Conservation (phyloP, 2,329 filamentous ascomycete genomes). For the Mollisia scopiformis region DNA sequence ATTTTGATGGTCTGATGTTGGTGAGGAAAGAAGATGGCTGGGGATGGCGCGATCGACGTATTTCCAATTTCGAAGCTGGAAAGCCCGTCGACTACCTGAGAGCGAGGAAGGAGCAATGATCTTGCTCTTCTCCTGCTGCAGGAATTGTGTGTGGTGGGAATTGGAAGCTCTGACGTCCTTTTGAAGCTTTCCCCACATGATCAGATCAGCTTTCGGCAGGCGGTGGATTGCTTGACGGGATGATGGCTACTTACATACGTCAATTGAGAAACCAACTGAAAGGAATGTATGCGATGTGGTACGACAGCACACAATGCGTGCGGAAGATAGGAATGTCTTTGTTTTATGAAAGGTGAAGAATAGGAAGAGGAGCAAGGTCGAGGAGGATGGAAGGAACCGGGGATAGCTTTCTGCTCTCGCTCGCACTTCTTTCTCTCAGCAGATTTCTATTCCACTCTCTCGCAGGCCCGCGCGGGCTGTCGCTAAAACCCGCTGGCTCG, state of each 20-base stretch:
- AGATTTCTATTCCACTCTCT: neutral
- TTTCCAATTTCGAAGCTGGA: neutral
- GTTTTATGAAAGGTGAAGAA: conserved; percentile 1
- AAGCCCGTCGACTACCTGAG: neutral
- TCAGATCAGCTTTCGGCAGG: conserved; percentile 8
- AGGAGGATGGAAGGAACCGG: neutral
- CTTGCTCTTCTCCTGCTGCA: neutral
- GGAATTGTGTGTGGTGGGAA: neutral
- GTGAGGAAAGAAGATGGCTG: conserved; percentile 1
- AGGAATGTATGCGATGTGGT: neutral
- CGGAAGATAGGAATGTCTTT: neutral
- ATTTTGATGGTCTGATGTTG: conserved; percentile 2
- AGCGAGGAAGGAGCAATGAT: neutral
- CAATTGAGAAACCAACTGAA: conserved; percentile 1
- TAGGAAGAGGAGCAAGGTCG: neutral
- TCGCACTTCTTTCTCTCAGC: too few relatives aligned
- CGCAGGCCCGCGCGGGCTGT: neutral
- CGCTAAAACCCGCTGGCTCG: neutral
- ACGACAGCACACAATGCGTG: neutral
- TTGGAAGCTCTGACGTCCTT: conserved; percentile 12
- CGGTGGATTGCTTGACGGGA: conserved; percentile 5
- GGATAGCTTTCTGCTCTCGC: neutral
- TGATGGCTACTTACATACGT: conserved; percentile 2
- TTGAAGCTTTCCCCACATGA: conserved; percentile 19
- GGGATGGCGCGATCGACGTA: neutral